Evolutionary conservation across 768 basidiomycete species (phyloP).

Genomic region (Suillus luteus): DNA sequence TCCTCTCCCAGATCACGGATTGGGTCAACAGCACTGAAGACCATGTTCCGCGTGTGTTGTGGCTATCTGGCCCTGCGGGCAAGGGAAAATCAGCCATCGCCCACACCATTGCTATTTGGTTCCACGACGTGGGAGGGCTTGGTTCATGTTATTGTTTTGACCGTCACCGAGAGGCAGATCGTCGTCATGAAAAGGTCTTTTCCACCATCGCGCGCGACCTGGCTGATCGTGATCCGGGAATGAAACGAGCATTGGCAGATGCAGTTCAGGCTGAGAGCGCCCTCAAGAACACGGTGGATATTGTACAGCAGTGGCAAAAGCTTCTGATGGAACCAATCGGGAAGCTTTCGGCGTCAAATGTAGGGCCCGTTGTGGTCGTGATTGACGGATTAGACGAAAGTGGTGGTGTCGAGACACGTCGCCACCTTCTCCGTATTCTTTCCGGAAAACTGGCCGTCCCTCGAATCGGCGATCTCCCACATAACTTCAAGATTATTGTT

Average conservation of each 20-base stretch:
- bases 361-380: constrained; percentile 21
- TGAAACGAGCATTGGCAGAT: background rate
- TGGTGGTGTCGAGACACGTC: constrained; percentile 7
- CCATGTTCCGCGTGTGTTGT: constrained; percentile 17
- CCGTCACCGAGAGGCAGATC: constrained; percentile 6
- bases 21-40: constrained; percentile 2
- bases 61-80: constrained; percentile 29
- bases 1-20: no score
- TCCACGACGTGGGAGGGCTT: constrained; percentile 17
- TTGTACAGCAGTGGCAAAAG: constrained; percentile 5
- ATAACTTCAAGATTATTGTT: constrained; percentile 13
- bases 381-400: constrained; percentile 29
- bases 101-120: constrained; percentile 14
- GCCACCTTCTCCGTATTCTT: constrained; percentile 4
- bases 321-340: constrained; percentile 1
- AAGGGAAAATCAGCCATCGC: constrained; percentile 26
- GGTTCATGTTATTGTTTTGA: constrained; percentile 18
- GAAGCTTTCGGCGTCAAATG: background rate
- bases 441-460: background rate
- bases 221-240: constrained; percentile 3
- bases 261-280: background rate
- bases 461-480: constrained; percentile 7
- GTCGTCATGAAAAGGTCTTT: constrained; percentile 16
- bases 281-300: background rate
- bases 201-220: constrained; percentile 25